Evolutionary conservation across 2,329 filamentous ascomycete genomes (phyloP), one percentile per base, ranked within the genome.

Genomic region (Pseudogymnoascus sp.): DNA sequence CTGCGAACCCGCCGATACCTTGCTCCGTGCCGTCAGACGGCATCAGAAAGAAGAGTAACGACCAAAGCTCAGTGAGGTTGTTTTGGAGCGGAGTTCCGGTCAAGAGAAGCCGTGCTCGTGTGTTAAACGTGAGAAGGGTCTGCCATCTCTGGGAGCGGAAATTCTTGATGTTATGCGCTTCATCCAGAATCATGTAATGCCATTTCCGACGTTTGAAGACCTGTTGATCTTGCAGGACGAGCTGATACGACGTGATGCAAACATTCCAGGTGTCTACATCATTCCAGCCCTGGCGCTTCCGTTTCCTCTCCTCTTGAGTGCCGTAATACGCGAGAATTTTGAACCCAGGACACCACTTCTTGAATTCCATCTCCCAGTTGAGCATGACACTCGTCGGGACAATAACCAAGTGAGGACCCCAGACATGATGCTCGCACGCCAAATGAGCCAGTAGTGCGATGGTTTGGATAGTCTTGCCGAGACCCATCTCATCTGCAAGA

Each of bases 301-400:
- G 82, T 73, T 91, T 92, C 52, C 94, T 88, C 75, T 99, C 94
- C 67, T 97, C 92, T 69, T 92, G 89, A 42, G 88, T 91, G 45
- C 95, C 94, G 72, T 97, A 99, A 77, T 99, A 99, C 0, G 92
- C 94, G 64, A 99, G 80, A 62, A 99, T 96, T 73, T 97, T 97
- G 80, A 99, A 99, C 0, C 94, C 93, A 2, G 95, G 94, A 63
- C 92, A 91, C 85, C 93, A 99, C 74, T 99, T 99, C 72, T 97
- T 97, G 82, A 99, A 99, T 75, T 99, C 94, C 89, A 97, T 97
- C 74, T 99, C 95, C 94, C 94, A 99, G 72, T 99, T 99, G 67
- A 99, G 84, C 82, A 99, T 97, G 58, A 99, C 95, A 75, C 92
- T 97, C 2, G 94, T 99, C 1, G 94, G 94, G 1, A 99, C 94